These are phyloP conservation scores for Scortechinia acanthostroma DNA, from an alignment of 2,329 filamentous ascomycete genomes.

Conservation along the genomic window DNA sequence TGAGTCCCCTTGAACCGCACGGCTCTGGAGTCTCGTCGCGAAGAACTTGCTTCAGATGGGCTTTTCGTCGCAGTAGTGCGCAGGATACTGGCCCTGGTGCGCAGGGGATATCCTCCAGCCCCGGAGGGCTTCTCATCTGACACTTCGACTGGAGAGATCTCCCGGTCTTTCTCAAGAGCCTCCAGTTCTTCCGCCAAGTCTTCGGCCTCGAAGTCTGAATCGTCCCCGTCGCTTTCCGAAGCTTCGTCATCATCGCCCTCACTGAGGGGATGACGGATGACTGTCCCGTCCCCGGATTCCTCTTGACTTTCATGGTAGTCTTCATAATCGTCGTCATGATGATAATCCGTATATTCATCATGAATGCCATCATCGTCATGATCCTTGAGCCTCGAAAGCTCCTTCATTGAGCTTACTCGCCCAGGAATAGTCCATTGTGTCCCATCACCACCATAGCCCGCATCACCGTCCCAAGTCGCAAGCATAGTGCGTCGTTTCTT, in stretches of 20 bases:
- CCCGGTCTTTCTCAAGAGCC: conserved; percentile 25
- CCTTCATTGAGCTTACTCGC: conserved; percentile 7
- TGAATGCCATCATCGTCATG: conserved; percentile 10
- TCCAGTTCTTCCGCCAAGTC: conserved; percentile 33
- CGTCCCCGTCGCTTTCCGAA: conserved; percentile 8
- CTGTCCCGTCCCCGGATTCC: conserved; percentile 7
- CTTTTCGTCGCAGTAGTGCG: no score
- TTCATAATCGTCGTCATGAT: conserved; percentile 9
- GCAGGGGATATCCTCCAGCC: no score
- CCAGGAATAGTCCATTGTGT: no score
- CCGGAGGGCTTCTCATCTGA: background rate
- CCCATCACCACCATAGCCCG: background rate
- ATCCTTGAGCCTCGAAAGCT: conserved; percentile 19
- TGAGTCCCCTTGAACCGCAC: no score
- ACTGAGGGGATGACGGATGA: conserved; percentile 1
- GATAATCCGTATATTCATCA: conserved; percentile 11
- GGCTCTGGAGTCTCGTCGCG: no score
- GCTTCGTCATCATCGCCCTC: conserved; percentile 10
- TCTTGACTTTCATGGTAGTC: conserved; percentile 7
- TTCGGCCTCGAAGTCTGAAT: conserved; percentile 18
- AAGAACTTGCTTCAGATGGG: no score
- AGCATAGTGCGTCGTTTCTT: conserved; percentile 54
- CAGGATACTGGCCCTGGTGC: no score
- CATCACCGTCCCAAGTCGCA: conserved; percentile 25
- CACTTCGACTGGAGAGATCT: background rate